A percentile compares a stretch with the other conserved stretches of the same genome.
Conservation (phyloP, 306 rosid genomes). For the Citrullus colocynthis region DNA sequence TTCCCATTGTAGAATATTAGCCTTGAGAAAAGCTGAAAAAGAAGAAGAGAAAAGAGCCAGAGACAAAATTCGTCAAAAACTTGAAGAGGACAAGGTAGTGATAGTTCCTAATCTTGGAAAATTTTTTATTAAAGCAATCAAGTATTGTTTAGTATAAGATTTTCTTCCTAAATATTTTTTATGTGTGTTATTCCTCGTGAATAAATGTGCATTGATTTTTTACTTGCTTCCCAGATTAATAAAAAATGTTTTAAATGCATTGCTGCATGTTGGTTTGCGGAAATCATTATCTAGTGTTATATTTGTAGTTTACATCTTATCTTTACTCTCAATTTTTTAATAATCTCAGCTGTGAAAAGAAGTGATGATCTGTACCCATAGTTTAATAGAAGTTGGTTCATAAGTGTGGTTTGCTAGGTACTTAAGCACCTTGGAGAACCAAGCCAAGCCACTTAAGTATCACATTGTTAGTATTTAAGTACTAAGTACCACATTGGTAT, state of each 20-base stretch:
- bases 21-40: slow-evolving; percentile 92
- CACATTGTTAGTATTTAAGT: no score
- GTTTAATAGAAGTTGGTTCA: not conserved
- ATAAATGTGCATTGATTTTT: not conserved
- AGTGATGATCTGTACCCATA: not conserved
- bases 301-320: not conserved
- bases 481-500: no score
- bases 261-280: not conserved
- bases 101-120: not conserved
- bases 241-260: not conserved
- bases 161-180: not conserved
- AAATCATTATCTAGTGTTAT: not conserved
- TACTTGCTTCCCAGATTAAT: not conserved
- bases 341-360: not conserved
- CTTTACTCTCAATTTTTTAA: not conserved
- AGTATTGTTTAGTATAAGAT: not conserved
- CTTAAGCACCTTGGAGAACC: no score
- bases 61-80: slow-evolving; percentile 80
- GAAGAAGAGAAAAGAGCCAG: slow-evolving; percentile 94
- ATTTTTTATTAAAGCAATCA: not conserved
- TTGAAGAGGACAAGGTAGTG: slow-evolving; percentile 92
- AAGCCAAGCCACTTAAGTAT: no score
- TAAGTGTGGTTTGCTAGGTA: not conserved
- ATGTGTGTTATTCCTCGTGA: not conserved
- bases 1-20: slow-evolving; percentile 47